Base-by-base conservation (phyloP, 352 stramenopile species). In the Phytophthora capsici region DNA sequence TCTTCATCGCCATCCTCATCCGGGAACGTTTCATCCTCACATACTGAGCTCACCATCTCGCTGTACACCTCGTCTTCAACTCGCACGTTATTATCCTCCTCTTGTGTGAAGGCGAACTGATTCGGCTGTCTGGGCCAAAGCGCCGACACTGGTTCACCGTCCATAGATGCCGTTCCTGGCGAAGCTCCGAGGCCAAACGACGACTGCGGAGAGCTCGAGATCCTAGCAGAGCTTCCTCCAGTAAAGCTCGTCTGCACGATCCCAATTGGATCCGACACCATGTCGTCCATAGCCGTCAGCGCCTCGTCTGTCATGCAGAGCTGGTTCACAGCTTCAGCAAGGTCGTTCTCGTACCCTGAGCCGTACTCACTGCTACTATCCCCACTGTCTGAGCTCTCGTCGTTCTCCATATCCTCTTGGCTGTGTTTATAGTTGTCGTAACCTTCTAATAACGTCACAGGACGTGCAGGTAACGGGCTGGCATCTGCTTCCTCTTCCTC, bases 31-130 rank as follows among this genome's bases (percentile, higher is more conserved):
- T 93, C 84, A 16, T 75, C 83, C 32, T 90, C 79, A 16, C 83
- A 75, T 41, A 86, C 75, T 10, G 84, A 91, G 30, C 67, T 80
- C 20, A 89, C 66, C 65, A 92, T 77, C 52, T 95, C 86, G 36
- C 81, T 91, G 71, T 95, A 95, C 6, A 95, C 80, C 54, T 93
- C 86, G 30, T 93, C 86, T 65, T 93, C 81, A 8, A 63, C 77
- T 20, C 77, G 68, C 8, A 71, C 43, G 10, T 77, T 82, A 25
- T 71, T 75, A 46, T 94, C 86, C 64, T 95, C 85, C 55, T 92
- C 85, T 60, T 95, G 86, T 13, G 86, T 92, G 47, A 95, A 95
- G 7, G 84, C 86, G 55, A 95, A 95, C 64, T 95, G 81, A 52
- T 93, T 83, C 9, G 86, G 86, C 51, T 90, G 83, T 16, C 86